phyloP scores from a whole-genome alignment of 2,329 filamentous ascomycete genomes.

The Neofusicoccum kwambonambiense region DNA sequence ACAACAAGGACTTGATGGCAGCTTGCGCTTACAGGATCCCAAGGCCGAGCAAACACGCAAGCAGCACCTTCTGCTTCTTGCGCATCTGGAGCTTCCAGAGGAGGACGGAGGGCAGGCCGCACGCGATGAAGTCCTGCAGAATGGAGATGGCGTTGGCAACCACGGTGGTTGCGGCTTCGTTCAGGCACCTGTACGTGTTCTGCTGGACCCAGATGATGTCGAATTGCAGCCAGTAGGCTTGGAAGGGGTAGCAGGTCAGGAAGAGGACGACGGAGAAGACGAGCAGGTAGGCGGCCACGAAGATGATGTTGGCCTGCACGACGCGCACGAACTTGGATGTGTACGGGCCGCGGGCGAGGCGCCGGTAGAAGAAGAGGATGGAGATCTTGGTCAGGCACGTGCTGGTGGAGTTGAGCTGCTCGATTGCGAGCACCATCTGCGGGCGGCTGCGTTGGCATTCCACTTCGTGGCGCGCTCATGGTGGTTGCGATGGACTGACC shows the following conservation, averaged over 20 bases:
- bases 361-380: constrained; percentile 43
- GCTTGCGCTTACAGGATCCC: constrained; percentile 40
- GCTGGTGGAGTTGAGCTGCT: constrained; percentile 28
- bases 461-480: not conserved
- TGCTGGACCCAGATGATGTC: constrained; percentile 22
- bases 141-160: constrained; percentile 41
- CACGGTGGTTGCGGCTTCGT: constrained; percentile 40
- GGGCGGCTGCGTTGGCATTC: not conserved
- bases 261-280: constrained; percentile 36
- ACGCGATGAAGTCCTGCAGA: constrained; percentile 42
- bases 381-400: constrained; percentile 34
- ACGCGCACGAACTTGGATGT: constrained; percentile 37
- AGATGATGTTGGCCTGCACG: constrained; percentile 38
- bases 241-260: constrained; percentile 40
- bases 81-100: constrained; percentile 46
- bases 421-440: constrained; percentile 25
- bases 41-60: constrained; percentile 46
- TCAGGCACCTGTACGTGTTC: constrained; percentile 27
- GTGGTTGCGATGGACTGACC: not conserved
- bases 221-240: constrained; percentile 42
- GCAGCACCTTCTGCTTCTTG: constrained; percentile 42
- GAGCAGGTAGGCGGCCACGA: constrained; percentile 40
- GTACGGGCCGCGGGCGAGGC: constrained; percentile 37
- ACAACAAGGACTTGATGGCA: no score
- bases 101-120: constrained; percentile 43